These are phyloP conservation scores for Panicum virgatum DNA, from an alignment of 202 grass and related monocot species.

Conservation along the genomic window DNA sequence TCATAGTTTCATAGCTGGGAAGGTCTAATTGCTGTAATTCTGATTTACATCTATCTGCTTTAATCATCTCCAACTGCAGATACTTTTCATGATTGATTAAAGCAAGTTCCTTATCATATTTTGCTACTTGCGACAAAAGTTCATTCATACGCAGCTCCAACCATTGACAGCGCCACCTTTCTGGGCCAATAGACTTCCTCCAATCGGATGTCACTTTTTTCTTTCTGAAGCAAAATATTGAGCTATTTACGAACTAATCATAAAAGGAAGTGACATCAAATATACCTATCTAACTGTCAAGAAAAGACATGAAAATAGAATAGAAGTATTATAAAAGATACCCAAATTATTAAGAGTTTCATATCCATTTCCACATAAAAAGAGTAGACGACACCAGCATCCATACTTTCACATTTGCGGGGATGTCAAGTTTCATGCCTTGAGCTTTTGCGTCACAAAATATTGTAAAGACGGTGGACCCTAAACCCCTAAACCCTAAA, in stretches of 20 bases:
- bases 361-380: too few relatives aligned
- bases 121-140: slow-evolving; percentile 59
- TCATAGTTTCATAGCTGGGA: slow-evolving; percentile 54
- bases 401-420: neutral
- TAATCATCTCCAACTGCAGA: slow-evolving; percentile 63
- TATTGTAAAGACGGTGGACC: neutral
- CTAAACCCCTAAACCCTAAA: too few relatives aligned
- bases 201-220: slow-evolving; percentile 69
- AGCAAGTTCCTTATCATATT: slow-evolving; percentile 83
- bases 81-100: slow-evolving; percentile 70
- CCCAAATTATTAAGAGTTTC: neutral
- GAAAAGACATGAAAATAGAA: neutral
- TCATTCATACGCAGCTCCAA: slow-evolving; percentile 76
- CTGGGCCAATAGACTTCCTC: slow-evolving; percentile 60
- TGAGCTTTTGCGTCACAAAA: neutral
- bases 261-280: neutral
- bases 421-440: neutral
- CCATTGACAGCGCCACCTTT: slow-evolving; percentile 79
- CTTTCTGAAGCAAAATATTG: slow-evolving; percentile 50
- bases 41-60: slow-evolving; percentile 54
- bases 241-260: slow-evolving; percentile 1
- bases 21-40: slow-evolving; percentile 40
- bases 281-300: neutral
- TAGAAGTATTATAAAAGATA: neutral
- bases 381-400: neutral